These are phyloP conservation scores for Saxispiralis lemnorum DNA, from an alignment of 495 filamentous ascomycete genomes.

Conservation along the genomic window DNA sequence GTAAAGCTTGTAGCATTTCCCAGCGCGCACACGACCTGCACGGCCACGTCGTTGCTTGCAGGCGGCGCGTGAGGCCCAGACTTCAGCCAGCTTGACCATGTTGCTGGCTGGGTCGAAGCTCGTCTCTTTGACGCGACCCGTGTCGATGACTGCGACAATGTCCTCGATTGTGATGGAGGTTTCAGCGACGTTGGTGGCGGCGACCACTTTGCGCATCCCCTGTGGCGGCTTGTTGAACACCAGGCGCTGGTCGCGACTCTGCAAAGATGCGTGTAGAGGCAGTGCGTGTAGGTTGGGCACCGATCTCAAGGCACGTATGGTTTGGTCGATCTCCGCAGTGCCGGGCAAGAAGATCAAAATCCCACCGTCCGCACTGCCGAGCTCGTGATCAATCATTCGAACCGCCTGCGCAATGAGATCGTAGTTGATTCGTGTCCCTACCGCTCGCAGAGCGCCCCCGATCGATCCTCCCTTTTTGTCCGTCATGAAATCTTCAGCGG, in stretches of 20 bases:
- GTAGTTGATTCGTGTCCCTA: constrained; percentile 57
- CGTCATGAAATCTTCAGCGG: not conserved
- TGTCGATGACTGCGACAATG: constrained; percentile 90
- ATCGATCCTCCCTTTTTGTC: constrained; percentile 16
- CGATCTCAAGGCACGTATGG: constrained; percentile 48
- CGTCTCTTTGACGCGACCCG: constrained; percentile 87
- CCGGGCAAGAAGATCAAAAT: constrained; percentile 90
- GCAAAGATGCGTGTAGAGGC: constrained; percentile 81
- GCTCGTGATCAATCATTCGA: constrained; percentile 56
- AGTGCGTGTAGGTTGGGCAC: constrained; percentile 61
- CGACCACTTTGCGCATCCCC: constrained; percentile 78
- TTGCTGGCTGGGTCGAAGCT: constrained; percentile 83
- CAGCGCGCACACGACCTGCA: constrained; percentile 78
- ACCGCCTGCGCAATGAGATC: constrained; percentile 68
- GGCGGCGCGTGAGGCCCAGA: constrained; percentile 85
- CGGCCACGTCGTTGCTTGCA: constrained; percentile 93
- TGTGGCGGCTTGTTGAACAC: constrained; percentile 64
- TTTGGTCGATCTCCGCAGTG: constrained; percentile 69
- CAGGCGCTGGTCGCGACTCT: constrained; percentile 65
- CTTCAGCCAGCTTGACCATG: constrained; percentile 84
- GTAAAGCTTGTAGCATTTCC: constrained; percentile 89
- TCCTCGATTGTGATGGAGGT: constrained; percentile 97
- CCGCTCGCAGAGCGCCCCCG: constrained; percentile 6
- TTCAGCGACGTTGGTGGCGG: constrained; percentile 90
- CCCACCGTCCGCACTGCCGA: constrained; percentile 54